These are phyloP conservation scores for Thyridium curvatum DNA, from an alignment of 2,329 filamentous ascomycete species.

Conservation along the genomic window DNA sequence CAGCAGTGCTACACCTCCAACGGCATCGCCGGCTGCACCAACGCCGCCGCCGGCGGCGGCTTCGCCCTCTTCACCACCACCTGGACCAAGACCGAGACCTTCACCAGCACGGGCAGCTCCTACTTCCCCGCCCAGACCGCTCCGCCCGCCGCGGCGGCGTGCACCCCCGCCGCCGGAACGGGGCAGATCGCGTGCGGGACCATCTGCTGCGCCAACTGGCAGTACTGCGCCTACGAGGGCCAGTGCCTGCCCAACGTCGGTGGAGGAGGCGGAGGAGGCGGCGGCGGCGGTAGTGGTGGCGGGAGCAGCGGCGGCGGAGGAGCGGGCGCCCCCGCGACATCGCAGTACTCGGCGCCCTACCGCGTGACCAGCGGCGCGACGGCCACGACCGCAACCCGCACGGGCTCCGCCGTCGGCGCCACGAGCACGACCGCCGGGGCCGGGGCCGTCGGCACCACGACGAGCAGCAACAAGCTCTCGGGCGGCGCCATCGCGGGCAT, in stretches of 20 bases:
- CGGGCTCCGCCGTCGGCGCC: slow-evolving; percentile 38
- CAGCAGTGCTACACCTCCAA: slow-evolving; percentile 45
- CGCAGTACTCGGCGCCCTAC: slow-evolving; percentile 44
- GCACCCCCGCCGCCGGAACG: slow-evolving; percentile 38
- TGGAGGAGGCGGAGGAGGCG: slow-evolving; percentile 17
- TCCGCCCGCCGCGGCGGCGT: slow-evolving; percentile 36
- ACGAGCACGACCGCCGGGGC: slow-evolving; percentile 47
- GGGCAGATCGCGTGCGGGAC: slow-evolving; percentile 58
- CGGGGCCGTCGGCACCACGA: slow-evolving; percentile 42
- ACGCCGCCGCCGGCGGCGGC: slow-evolving; percentile 19
- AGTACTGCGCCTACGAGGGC: slow-evolving; percentile 56
- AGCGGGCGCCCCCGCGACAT: slow-evolving; percentile 40
- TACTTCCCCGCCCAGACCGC: slow-evolving; percentile 35
- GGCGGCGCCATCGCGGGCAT: slow-evolving; percentile 75
- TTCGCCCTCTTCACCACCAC: slow-evolving; percentile 43
- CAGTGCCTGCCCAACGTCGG: slow-evolving; percentile 49
- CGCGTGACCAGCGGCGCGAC: slow-evolving; percentile 47
- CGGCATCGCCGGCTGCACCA: slow-evolving; percentile 43
- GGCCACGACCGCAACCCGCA: slow-evolving; percentile 43
- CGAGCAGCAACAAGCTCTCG: slow-evolving; percentile 42
- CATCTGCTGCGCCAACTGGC: slow-evolving; percentile 64
- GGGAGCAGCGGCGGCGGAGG: slow-evolving; percentile 14
- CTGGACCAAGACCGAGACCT: slow-evolving; percentile 55
- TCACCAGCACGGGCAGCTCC: slow-evolving; percentile 52
- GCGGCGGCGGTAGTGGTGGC: slow-evolving; percentile 31